Evolutionary conservation across 2,329 filamentous ascomycete genomes (phyloP), one percentile per base, ranked within the genome.

Genomic region (Corinectria fuckeliana): DNA sequence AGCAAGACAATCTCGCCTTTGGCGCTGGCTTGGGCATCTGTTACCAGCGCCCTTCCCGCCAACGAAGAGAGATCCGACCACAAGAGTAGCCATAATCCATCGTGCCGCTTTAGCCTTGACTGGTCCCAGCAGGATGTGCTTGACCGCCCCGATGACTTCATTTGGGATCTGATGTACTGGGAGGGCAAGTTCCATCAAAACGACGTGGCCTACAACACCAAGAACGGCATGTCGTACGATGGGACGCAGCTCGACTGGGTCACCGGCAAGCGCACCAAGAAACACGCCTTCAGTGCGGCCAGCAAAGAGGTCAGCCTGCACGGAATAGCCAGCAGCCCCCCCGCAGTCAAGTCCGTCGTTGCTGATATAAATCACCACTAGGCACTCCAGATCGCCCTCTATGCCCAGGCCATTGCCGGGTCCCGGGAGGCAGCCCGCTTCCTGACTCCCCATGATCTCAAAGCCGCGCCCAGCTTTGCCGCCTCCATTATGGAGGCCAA

Each of bases 111-210:
- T 49, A 72, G 66, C 1, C 56, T 66, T 1, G 53, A 73, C 5
- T 75, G 72, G 72, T 66, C 72, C 0, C 70, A 72, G 11, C 50
- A 70, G 1, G 60, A 74, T 7, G 66, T 74, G 6, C 61, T 78
- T 4, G 50, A 64, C 11, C 58, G 70, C 6, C 63, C 75, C 0
- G 63, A 71, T 9, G 64, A 68, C 2, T 78, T 79, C 25, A 68
- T 73, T 23, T 72, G 69, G 62, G 72, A 78, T 48, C 59, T 79
- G 14, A 58, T 80, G 13, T 78, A 75, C 61, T 80, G 77, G 77
- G 78, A 81, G 59, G 78, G 76, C n/a, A 72, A 76, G 21, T 80
- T 80, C 30, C 77, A 80, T 50, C 74, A 76, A 48, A 74, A 79
- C 49, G 71, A 76, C 20, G 69, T 80, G 3, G 70, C 73, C 9